These are phyloP conservation scores for Dioszegia hungarica DNA, from an alignment of 768 basidiomycete genomes.

Conservation along the genomic window DNA sequence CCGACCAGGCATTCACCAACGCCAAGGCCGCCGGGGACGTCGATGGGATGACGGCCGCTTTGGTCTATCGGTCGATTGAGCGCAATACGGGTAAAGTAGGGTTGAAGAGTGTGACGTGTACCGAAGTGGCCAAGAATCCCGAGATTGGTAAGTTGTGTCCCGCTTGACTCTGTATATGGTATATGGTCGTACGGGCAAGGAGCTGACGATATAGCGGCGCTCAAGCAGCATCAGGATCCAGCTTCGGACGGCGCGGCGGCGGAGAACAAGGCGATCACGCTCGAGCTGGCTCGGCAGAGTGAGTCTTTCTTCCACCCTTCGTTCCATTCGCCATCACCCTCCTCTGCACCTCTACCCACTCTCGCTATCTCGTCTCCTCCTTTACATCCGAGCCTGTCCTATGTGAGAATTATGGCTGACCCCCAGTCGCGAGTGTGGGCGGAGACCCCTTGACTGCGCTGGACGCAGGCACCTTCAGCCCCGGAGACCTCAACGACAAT, in stretches of 20 bases:
- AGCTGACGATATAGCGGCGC: constrained; percentile 51
- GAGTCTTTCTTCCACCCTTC: not conserved
- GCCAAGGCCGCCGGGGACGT: constrained; percentile 62
- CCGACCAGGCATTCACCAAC: constrained; percentile 68
- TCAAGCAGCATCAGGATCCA: constrained; percentile 64
- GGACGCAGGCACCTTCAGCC: constrained; percentile 61
- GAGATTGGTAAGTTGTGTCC: constrained; percentile 51
- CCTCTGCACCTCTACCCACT: not conserved
- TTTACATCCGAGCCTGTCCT: too few species aligned
- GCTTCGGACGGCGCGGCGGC: constrained; percentile 59
- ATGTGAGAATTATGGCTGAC: constrained; percentile 1
- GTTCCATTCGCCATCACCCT: not conserved
- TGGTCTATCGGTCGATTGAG: constrained; percentile 64
- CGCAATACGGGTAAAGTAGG: constrained; percentile 57
- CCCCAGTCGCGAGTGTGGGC: constrained; percentile 56
- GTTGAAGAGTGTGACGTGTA: constrained; percentile 43
- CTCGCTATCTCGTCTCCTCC: not conserved
- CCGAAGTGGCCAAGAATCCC: constrained; percentile 58
- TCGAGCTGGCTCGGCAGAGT: constrained; percentile 60
- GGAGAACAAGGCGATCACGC: constrained; percentile 61
- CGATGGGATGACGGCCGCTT: constrained; percentile 57
- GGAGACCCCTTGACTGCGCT: constrained; percentile 60
- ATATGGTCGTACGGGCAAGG: too few species aligned
- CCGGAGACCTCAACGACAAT: constrained; percentile 56
- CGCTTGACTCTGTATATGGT: too few species aligned